Conservation (phyloP, 495 filamentous ascomycete genomes). For the Tuber melanosporum region DNA sequence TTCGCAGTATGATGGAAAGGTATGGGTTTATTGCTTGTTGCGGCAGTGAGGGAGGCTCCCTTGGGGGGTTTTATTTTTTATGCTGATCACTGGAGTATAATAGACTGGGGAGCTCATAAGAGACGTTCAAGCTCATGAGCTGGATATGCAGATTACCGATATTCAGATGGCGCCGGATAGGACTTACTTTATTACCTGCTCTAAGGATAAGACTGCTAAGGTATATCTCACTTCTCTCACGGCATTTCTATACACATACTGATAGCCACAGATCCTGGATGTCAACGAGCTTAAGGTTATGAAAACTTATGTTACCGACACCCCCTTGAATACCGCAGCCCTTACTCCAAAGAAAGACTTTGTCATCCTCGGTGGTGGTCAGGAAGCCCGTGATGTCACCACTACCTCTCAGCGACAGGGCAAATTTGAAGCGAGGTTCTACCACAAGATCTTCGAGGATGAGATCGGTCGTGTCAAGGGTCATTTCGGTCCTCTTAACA, state of each 20-base stretch:
- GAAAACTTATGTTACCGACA: slow-evolving; percentile 87
- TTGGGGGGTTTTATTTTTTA: background rate
- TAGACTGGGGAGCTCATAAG: slow-evolving; percentile 75
- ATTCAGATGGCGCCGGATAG: slow-evolving; percentile 90
- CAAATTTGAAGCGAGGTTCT: slow-evolving; percentile 98
- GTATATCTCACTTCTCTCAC: slow-evolving; percentile 45
- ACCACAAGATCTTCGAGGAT: slow-evolving; percentile 98
- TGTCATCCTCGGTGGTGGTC: slow-evolving; percentile 93
- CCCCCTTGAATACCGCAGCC: slow-evolving; percentile 89
- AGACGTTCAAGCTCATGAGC: slow-evolving; percentile 74
- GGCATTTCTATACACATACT: slow-evolving; percentile 16
- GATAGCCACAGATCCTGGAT: slow-evolving; percentile 59
- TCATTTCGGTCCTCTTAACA: slow-evolving; percentile 92
- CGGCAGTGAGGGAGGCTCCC: background rate
- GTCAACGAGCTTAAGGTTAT: slow-evolving; percentile 77
- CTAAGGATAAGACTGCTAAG: slow-evolving; percentile 95
- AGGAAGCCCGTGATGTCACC: slow-evolving; percentile 99
- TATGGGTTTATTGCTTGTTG: slow-evolving; percentile 40
- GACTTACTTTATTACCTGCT: slow-evolving; percentile 95
- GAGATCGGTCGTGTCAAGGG: slow-evolving; percentile 95
- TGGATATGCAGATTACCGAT: slow-evolving; percentile 77
- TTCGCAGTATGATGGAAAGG: slow-evolving; percentile 92
- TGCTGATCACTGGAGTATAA: slow-evolving; percentile 41
- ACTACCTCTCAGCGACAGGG: slow-evolving; percentile 86
- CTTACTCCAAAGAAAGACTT: slow-evolving; percentile 94